Evolutionary conservation across 2,329 filamentous ascomycete species (phyloP).

Genomic region (Thelonectria discophora): DNA sequence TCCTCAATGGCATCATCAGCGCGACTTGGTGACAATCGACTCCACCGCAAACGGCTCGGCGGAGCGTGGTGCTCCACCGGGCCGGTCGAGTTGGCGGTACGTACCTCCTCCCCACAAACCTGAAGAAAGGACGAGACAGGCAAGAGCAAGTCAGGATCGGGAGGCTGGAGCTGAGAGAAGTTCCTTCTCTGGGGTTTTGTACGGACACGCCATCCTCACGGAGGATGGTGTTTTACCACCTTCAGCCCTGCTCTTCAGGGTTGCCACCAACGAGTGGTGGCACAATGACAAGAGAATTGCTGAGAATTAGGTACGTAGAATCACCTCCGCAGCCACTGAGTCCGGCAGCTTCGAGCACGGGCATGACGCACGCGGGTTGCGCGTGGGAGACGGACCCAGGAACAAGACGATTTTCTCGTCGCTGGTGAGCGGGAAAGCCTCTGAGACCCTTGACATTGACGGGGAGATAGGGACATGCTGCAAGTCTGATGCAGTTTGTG

Average conservation of each 20-base stretch:
- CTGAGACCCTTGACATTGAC: neutral
- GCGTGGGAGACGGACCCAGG: constrained; percentile 27
- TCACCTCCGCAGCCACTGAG: constrained; percentile 16
- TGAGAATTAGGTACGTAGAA: neutral
- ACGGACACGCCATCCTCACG: constrained; percentile 37
- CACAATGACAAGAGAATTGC: neutral
- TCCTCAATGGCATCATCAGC: constrained; percentile 39
- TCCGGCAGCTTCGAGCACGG: constrained; percentile 16
- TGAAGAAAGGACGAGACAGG: neutral
- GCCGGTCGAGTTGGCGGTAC: constrained; percentile 42
- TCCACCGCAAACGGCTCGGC: constrained; percentile 32
- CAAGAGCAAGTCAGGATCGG: too few relatives aligned
- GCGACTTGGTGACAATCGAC: constrained; percentile 14
- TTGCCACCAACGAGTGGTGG: neutral
- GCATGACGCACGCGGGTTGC: constrained; percentile 21
- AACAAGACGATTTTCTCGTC: constrained; percentile 25
- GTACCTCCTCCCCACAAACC: constrained; percentile 13
- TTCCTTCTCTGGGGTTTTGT: constrained; percentile 38
- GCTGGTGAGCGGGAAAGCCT: neutral
- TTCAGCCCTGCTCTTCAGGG: constrained; percentile 8
- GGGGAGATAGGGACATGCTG: neutral
- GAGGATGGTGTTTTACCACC: neutral
- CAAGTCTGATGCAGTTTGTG: constrained; percentile 15
- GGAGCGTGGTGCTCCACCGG: constrained; percentile 38
- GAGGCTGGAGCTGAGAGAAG: constrained; percentile 4